Conservation (phyloP, 192 early-diverging fungal genomes). For the Umbelopsis isabellina region DNA sequence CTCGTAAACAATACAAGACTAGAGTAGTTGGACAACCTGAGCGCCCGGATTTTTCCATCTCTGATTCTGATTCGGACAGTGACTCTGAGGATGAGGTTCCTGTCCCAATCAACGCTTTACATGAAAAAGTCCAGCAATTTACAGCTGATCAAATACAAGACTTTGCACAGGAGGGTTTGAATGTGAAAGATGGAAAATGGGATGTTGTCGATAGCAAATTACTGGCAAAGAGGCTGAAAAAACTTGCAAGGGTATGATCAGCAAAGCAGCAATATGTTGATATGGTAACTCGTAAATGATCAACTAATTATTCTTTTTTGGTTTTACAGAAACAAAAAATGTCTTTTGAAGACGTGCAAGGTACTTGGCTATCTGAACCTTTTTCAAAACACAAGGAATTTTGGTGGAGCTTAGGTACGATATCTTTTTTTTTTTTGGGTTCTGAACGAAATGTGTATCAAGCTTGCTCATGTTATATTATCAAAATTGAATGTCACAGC, state of each 20-base stretch:
- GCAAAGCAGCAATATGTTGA: background rate
- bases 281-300: background rate
- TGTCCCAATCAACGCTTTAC: background rate
- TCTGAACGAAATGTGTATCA: background rate
- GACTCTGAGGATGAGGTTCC: background rate
- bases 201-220: constrained; percentile 1
- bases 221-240: constrained; percentile 5
- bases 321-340: background rate
- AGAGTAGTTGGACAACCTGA: background rate
- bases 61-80: constrained; percentile 14
- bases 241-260: constrained; percentile 6
- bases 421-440: background rate
- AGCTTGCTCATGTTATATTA: background rate
- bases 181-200: constrained; percentile 2
- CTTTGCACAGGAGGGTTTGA: background rate
- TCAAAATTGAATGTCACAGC: background rate
- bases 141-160: background rate
- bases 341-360: constrained; percentile 4
- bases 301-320: background rate
- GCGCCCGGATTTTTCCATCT: constrained; percentile 1
- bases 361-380: background rate
- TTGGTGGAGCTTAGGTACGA: constrained; percentile 11
- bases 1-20: background rate
- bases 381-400: background rate
- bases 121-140: background rate